Evolutionary conservation across 2,329 filamentous ascomycete genomes (phyloP).

Genomic region (Colletotrichum musae): DNA sequence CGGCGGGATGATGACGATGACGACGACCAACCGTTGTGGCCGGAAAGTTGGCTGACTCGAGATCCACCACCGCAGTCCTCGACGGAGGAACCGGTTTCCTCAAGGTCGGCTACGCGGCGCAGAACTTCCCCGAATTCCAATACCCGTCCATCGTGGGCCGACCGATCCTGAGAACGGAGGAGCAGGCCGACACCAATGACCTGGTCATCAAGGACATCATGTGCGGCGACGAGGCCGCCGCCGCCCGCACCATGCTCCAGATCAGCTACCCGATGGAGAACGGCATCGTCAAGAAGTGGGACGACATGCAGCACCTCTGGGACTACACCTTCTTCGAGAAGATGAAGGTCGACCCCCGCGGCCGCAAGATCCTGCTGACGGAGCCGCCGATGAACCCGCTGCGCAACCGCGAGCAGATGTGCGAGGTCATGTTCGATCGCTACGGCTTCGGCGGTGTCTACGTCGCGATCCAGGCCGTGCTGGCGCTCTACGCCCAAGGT

Average conservation of each 20-base stretch:
- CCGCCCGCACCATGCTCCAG: slow-evolving; percentile 96
- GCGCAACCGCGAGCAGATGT: slow-evolving; percentile 98
- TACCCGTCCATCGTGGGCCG: slow-evolving; percentile 98
- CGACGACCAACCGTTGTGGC: not conserved
- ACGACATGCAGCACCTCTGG: slow-evolving; percentile 99
- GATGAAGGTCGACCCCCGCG: slow-evolving; percentile 90
- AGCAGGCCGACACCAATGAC: slow-evolving; percentile 72
- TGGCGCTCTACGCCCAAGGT: slow-evolving; percentile 97
- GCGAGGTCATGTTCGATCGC: slow-evolving; percentile 98
- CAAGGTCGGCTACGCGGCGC: slow-evolving; percentile 98
- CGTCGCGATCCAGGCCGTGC: slow-evolving; percentile 96
- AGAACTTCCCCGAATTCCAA: slow-evolving; percentile 99
- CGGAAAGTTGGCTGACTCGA: slow-evolving; percentile 35
- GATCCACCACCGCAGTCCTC: slow-evolving; percentile 76
- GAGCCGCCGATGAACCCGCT: slow-evolving; percentile 98
- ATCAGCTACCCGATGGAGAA: slow-evolving; percentile 99
- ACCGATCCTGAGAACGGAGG: slow-evolving; percentile 96
- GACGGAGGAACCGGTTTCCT: slow-evolving; percentile 99
- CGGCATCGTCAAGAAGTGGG: slow-evolving; percentile 99
- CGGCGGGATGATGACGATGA: slow-evolving; percentile 12
- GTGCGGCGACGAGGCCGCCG: slow-evolving; percentile 98
- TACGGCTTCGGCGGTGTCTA: slow-evolving; percentile 98
- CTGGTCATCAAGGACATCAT: slow-evolving; percentile 96
- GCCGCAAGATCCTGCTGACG: slow-evolving; percentile 96
- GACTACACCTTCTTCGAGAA: slow-evolving; percentile 99